A percentile compares a stretch with the other conserved stretches of the same genome.
Evolutionary conservation across 2,329 filamentous ascomycete species (phyloP).

Genomic region (Tothia fuscella): DNA sequence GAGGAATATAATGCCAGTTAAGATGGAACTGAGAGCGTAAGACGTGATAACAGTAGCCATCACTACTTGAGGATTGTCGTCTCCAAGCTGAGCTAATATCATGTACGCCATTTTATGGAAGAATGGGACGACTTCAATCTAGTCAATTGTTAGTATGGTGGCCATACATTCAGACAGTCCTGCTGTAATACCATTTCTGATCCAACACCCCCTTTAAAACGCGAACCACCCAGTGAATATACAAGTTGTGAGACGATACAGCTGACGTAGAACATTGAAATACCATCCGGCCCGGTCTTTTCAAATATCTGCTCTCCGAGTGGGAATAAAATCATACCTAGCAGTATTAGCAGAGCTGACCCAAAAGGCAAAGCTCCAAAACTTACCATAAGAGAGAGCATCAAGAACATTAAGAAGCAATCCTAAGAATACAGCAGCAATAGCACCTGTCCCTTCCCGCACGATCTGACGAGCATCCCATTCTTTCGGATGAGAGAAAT

Average conservation of each 20-base stretch:
- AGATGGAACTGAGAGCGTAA: constrained; percentile 78
- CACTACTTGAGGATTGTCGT: constrained; percentile 70
- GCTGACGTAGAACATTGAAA: constrained; percentile 98
- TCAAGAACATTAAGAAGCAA: constrained; percentile 86
- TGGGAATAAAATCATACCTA: constrained; percentile 87
- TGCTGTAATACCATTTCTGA: constrained; percentile 71
- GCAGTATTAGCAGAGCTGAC: not conserved
- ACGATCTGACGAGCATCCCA: constrained; percentile 5
- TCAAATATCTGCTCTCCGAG: constrained; percentile 78
- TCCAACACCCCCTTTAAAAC: constrained; percentile 82
- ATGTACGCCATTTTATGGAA: constrained; percentile 86
- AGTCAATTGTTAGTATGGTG: not conserved
- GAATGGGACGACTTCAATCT: constrained; percentile 96
- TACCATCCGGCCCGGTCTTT: constrained; percentile 78
- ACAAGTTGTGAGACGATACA: constrained; percentile 88
- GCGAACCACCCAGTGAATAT: constrained; percentile 72
- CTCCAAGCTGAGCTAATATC: constrained; percentile 59
- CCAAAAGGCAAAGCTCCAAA: not conserved
- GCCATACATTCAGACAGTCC: constrained; percentile 30
- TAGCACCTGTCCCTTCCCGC: constrained; percentile 22
- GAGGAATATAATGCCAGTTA: constrained; percentile 88
- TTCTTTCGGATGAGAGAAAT: not conserved
- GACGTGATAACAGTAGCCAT: constrained; percentile 89
- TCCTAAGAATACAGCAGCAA: constrained; percentile 82
- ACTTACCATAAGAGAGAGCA: constrained; percentile 76